Evolutionary conservation across 2,329 filamentous ascomycete genomes (phyloP).

Genomic region (Calonectria fujianensis): DNA sequence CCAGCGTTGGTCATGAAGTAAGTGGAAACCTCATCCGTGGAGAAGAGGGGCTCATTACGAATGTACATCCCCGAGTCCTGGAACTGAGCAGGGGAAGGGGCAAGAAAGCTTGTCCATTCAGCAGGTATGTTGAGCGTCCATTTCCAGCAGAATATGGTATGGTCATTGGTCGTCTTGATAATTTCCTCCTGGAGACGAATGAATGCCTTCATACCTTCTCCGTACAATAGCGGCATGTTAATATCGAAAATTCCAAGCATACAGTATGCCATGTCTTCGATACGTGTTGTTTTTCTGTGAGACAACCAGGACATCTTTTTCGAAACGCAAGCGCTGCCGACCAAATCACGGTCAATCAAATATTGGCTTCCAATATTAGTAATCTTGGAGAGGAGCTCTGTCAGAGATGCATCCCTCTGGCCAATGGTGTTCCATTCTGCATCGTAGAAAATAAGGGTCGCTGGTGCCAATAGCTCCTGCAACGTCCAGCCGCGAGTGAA

Average conservation of each 20-base stretch:
- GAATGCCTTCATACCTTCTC: constrained; percentile 48
- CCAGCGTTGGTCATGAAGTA: neutral
- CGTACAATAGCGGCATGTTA: constrained; percentile 51
- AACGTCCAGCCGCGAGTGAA: constrained; percentile 19
- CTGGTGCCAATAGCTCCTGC: constrained; percentile 9
- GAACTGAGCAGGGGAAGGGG: neutral
- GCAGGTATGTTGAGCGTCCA: neutral
- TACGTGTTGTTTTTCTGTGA: constrained; percentile 41
- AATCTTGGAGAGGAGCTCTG: neutral
- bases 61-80: neutral
- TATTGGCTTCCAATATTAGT: neutral
- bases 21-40: neutral
- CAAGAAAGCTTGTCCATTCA: neutral
- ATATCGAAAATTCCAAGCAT: constrained; percentile 50
- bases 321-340: constrained; percentile 26
- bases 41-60: neutral
- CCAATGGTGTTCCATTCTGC: constrained; percentile 10
- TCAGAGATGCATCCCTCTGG: neutral
- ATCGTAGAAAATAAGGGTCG: neutral
- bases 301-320: constrained; percentile 48
- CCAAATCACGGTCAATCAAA: too few relatives aligned
- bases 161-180: constrained; percentile 11
- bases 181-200: constrained; percentile 20
- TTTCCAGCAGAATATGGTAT: constrained; percentile 11
- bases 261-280: constrained; percentile 51